Evolutionary conservation across 164 flowering plant species (phyloP), one percentile per base, ranked within the genome.

Genomic region (Magnolia officinalis): DNA sequence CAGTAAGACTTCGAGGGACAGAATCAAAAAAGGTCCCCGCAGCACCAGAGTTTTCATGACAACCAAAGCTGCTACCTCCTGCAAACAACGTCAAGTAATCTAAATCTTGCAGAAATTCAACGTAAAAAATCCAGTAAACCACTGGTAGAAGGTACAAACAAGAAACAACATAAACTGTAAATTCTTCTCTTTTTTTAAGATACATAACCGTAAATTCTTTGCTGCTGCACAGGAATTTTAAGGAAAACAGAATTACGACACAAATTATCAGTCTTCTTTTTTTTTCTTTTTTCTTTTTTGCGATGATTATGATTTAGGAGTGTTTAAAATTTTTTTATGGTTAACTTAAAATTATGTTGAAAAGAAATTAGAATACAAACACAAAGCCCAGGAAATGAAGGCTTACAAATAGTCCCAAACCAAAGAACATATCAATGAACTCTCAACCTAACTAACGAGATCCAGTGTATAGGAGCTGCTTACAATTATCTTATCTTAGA

Each of bases 11-110:
- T 74, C 97, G 89, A 11, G 95, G 93, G 83, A 94, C 92, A 81
- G 92, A 79, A 85, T 94, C 98, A 90, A 89, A 96, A 73, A 93
- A 84, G 8, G 98, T 96, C 75, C 99, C 99, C 74, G 99, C 98
- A 80, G 88, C 99, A 83, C 99, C 99, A 31, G 92, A 82, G 77
- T 96, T 96, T 70, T 78, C 81, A 52, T 88, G 90, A 83, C 99
- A 96, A 50, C 94, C 96, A 85, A 77, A 78, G 87, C 99, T 96
- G 70, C 72, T 82, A 65, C 99, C 99, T 59, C 99, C 99, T 94
- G 84, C 83, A 86, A 81, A 77, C 66, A 71, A 55, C 1, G 16
- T 8, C 18, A 11, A 55, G 61, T 55, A 55, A 55, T 55, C 61
- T 11, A 55, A 55, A 55, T 55, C 71, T 31, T 3, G 50, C 50